phyloP scores from a whole-genome alignment of 2,329 filamentous ascomycete genomes.

The Lizonia empirigonia region DNA sequence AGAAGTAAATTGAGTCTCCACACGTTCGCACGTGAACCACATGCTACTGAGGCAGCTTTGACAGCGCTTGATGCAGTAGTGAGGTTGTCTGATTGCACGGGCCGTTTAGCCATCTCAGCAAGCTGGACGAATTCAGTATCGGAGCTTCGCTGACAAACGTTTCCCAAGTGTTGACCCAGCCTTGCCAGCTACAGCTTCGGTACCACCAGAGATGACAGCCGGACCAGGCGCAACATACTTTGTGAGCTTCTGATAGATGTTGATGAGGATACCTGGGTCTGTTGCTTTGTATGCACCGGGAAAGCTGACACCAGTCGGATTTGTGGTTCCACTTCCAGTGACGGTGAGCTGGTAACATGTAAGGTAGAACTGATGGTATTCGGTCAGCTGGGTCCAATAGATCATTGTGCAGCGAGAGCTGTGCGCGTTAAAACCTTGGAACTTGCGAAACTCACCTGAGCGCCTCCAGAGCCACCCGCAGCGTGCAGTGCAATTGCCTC shows the following conservation, averaged over 20 bases:
- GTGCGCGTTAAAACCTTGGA: not conserved
- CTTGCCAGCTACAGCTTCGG: slow-evolving; percentile 36
- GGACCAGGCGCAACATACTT: slow-evolving; percentile 61
- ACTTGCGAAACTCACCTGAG: slow-evolving; percentile 18
- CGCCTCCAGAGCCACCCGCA: slow-evolving; percentile 51
- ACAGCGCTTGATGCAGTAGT: slow-evolving; percentile 11
- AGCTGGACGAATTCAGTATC: not conserved
- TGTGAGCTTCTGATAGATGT: slow-evolving; percentile 60
- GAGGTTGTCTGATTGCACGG: not conserved
- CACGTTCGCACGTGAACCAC: slow-evolving; percentile 10
- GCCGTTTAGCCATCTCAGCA: too few relatives aligned
- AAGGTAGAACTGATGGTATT: slow-evolving; percentile 49
- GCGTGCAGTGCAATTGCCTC: slow-evolving; percentile 67
- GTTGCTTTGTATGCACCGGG: slow-evolving; percentile 62
- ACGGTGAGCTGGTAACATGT: slow-evolving; percentile 65
- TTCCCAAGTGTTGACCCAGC: slow-evolving; percentile 26
- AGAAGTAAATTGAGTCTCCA: slow-evolving; percentile 4
- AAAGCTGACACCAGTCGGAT: slow-evolving; percentile 54
- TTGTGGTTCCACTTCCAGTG: slow-evolving; percentile 59
- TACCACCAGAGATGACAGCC: slow-evolving; percentile 41
- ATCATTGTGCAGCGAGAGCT: not conserved
- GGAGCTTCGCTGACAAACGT: slow-evolving; percentile 13
- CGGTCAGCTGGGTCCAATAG: not conserved
- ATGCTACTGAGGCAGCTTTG: slow-evolving; percentile 1
- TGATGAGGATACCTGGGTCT: slow-evolving; percentile 65